Conservation (phyloP, 1,284 basidiomycete genomes). For the Kalmanozyma brasiliensis region DNA sequence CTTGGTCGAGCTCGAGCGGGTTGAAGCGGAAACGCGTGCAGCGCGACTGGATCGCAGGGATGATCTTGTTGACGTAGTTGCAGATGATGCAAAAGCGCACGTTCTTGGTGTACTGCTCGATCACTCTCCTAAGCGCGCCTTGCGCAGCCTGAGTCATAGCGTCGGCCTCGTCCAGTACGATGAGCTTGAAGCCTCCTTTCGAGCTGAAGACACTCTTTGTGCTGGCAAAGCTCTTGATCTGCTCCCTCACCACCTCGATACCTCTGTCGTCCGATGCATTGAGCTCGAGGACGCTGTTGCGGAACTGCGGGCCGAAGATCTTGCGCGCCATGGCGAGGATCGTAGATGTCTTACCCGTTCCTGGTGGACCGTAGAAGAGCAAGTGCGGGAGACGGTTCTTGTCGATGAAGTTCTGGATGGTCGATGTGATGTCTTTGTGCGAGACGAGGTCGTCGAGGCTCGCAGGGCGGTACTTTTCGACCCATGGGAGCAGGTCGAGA, state of each 20-base stretch:
- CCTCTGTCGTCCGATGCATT: slow-evolving; percentile 98
- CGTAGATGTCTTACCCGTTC: slow-evolving; percentile 95
- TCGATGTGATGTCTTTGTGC: slow-evolving; percentile 65
- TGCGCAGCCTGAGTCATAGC: slow-evolving; percentile 99
- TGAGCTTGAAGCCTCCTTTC: slow-evolving; percentile 81
- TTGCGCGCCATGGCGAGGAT: slow-evolving; percentile 94
- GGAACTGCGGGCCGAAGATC: slow-evolving; percentile 83
- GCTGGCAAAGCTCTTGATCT: slow-evolving; percentile 98
- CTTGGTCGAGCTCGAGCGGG: slow-evolving; percentile 86
- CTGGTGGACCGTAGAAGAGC: slow-evolving; percentile 96
- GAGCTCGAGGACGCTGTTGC: slow-evolving; percentile 94
- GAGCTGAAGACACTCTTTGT: slow-evolving; percentile 82
- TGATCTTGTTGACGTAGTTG: slow-evolving; percentile 99
- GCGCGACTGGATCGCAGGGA: slow-evolving; percentile 96
- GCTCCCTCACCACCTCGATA: slow-evolving; percentile 97
- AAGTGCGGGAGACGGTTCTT: slow-evolving; percentile 94
- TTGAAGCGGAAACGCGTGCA: slow-evolving; percentile 96
- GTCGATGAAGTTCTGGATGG: slow-evolving; percentile 81
- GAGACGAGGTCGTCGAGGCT: slow-evolving; percentile 65
- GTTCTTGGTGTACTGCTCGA: slow-evolving; percentile 98
- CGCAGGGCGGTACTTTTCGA: slow-evolving; percentile 66
- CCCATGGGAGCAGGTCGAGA: slow-evolving; percentile 57
- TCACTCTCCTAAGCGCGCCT: slow-evolving; percentile 92
- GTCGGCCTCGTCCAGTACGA: slow-evolving; percentile 98
- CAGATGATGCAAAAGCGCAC: slow-evolving; percentile 99